phyloP scores from a whole-genome alignment of 2,329 filamentous ascomycete species.

The Penicillium hordei region DNA sequence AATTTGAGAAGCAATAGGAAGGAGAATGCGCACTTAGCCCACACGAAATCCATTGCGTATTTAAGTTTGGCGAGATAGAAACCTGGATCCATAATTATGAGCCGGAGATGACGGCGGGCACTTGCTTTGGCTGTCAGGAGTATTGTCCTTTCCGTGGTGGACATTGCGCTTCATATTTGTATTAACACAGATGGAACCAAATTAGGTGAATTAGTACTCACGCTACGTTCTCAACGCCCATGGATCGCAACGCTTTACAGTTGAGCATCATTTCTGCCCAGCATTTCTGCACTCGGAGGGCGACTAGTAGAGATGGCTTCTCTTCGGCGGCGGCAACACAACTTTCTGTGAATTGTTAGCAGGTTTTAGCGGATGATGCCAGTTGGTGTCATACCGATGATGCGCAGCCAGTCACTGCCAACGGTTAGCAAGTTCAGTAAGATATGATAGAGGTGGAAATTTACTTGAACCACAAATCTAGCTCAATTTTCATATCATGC shows the following conservation, averaged over 20 bases:
- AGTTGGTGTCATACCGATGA: constrained; percentile 29
- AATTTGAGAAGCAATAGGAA: constrained; percentile 56
- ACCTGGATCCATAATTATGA: constrained; percentile 48
- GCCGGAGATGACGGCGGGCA: constrained; percentile 52
- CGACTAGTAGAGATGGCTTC: constrained; percentile 43
- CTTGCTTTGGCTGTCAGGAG: constrained; percentile 53
- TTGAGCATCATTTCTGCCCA: constrained; percentile 56
- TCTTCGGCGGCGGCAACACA: constrained; percentile 33
- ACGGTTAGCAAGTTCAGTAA: constrained; percentile 6
- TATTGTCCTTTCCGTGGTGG: constrained; percentile 48
- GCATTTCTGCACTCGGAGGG: constrained; percentile 53
- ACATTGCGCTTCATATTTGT: constrained; percentile 44
- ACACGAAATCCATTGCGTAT: constrained; percentile 59
- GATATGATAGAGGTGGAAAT: background rate
- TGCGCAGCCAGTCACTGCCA: constrained; percentile 37
- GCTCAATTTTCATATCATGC: constrained; percentile 49
- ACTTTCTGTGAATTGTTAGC: constrained; percentile 23
- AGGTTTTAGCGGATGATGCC: no score
- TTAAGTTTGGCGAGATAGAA: constrained; percentile 53
- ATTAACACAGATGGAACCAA: background rate
- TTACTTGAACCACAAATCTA: constrained; percentile 52
- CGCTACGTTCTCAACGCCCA: constrained; percentile 53
- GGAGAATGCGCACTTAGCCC: constrained; percentile 60
- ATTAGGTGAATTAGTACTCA: constrained; percentile 17
- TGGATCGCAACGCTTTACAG: constrained; percentile 51